A percentile compares a stretch with the other conserved stretches of the same genome.
phyloP scores from a whole-genome alignment of 176 grass and related monocot genomes.

The Elaeis guineensis region DNA sequence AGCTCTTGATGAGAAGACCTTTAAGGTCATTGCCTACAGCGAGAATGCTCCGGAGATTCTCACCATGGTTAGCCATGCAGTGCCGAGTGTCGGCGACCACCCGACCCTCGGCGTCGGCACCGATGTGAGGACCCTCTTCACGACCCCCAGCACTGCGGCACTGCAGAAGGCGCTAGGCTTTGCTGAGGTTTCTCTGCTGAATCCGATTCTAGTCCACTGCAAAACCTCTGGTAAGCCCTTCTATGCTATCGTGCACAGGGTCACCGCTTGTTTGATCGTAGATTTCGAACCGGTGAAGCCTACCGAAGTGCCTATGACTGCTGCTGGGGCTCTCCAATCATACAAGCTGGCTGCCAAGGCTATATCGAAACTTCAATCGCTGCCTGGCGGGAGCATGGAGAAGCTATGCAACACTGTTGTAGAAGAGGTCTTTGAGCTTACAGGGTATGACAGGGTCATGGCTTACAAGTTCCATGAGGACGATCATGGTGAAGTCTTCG shows the following conservation, averaged over 20 bases:
- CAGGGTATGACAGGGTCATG: constrained; percentile 95
- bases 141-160: constrained; percentile 43
- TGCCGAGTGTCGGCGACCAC: constrained; percentile 51
- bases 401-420: constrained; percentile 62
- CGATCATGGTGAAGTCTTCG: constrained; percentile 73
- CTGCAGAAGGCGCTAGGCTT: constrained; percentile 70
- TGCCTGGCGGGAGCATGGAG: constrained; percentile 66
- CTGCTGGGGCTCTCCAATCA: constrained; percentile 84
- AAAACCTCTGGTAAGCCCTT: constrained; percentile 85
- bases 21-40: constrained; percentile 60
- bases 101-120: constrained; percentile 57
- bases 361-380: constrained; percentile 72
- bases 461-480: constrained; percentile 95
- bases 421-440: constrained; percentile 85
- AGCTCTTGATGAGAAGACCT: constrained; percentile 71
- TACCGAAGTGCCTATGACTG: constrained; percentile 66
- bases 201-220: constrained; percentile 81
- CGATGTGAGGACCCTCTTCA: constrained; percentile 65
- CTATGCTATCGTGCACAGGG: constrained; percentile 81
- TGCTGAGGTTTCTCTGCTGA: constrained; percentile 73
- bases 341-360: constrained; percentile 97
- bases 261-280: constrained; percentile 61
- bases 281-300: constrained; percentile 91
- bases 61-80: constrained; percentile 58
- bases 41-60: constrained; percentile 87